Evolutionary conservation across 148 eudicot species (phyloP).

Genomic region (Camellia lanceoleosa): DNA sequence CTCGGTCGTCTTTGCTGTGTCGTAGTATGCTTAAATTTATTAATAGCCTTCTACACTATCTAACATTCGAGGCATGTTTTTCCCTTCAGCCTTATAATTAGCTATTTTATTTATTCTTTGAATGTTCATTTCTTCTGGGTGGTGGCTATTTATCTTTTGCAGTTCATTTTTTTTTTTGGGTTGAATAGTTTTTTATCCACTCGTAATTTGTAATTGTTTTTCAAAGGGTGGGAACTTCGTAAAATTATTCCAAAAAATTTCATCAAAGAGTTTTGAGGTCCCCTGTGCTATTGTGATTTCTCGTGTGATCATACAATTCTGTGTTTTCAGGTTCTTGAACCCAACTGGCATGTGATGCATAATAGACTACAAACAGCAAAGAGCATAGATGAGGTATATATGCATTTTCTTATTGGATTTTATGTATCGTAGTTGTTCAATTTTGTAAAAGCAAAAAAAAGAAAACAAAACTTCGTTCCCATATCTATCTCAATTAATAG

Average conservation of each 20-base stretch:
- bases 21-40: conserved; percentile 94
- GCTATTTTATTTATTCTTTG: neutral
- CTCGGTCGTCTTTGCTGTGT: conserved; percentile 87
- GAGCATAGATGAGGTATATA: conserved; percentile 88
- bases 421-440: conserved; percentile 4
- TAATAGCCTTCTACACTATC: conserved; percentile 84
- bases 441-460: neutral
- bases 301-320: neutral
- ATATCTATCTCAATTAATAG: neutral
- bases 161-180: neutral
- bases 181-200: too few relatives aligned
- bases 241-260: neutral
- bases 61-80: conserved; percentile 85
- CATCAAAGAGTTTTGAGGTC: neutral
- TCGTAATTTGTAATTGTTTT: neutral
- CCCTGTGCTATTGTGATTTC: neutral
- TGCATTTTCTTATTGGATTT: neutral
- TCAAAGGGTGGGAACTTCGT: neutral
- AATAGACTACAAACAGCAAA: conserved; percentile 82
- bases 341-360: conserved; percentile 95
- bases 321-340: conserved; percentile 84
- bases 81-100: neutral
- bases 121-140: neutral
- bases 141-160: neutral
- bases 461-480: neutral